Percentiles rank a stretch among this genome's conserved stretches.
Evolutionary conservation across 2,329 filamentous ascomycete species (phyloP).

Genomic region (Apiospora kogelbergensis): DNA sequence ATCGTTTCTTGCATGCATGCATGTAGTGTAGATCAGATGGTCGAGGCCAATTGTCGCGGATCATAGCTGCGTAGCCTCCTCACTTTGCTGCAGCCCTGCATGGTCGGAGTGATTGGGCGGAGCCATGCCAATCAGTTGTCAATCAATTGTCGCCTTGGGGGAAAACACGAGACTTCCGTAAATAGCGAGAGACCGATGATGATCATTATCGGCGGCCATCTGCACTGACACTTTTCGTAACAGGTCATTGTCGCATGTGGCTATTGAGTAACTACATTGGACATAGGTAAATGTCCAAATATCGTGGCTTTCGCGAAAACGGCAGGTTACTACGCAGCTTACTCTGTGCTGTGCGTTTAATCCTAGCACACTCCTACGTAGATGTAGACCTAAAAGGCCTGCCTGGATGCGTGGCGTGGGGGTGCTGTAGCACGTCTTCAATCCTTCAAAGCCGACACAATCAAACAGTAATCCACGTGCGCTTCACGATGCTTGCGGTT

Average conservation of each 20-base stretch:
- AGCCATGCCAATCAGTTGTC: neutral
- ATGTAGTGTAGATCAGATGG: neutral
- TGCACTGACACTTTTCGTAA: neutral
- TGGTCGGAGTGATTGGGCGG: constrained; percentile 4
- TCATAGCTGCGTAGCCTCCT: neutral
- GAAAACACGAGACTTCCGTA: neutral
- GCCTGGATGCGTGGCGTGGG: neutral
- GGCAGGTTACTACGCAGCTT: neutral
- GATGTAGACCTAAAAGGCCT: neutral
- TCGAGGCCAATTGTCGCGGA: neutral
- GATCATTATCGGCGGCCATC: neutral
- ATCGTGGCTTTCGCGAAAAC: neutral
- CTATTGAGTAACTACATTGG: neutral
- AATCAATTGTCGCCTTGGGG: neutral
- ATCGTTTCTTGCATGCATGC: neutral
- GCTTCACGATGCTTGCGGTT: neutral
- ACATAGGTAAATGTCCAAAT: neutral
- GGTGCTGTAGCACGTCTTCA: neutral
- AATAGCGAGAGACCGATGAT: neutral
- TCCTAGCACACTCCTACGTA: neutral
- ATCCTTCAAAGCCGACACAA: neutral
- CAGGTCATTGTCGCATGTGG: neutral
- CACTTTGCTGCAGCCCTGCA: neutral
- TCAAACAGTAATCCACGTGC: constrained; percentile 1
- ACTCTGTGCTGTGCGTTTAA: neutral